Evolutionary conservation across 2,329 filamentous ascomycete genomes (phyloP).

Genomic region (Monilinia polystroma): DNA sequence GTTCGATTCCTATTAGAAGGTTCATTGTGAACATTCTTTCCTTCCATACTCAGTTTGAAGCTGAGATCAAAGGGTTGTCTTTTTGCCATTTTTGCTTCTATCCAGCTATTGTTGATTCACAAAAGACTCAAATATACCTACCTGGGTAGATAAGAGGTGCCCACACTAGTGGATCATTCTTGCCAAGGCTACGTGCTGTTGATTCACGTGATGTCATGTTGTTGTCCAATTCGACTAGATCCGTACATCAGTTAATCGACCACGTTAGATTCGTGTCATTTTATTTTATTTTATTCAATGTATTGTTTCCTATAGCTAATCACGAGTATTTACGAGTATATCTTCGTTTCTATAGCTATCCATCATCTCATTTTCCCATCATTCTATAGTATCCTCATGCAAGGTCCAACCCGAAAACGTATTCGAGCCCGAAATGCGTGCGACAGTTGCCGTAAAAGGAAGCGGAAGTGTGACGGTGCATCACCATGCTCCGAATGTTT

Average conservation of each 20-base stretch:
- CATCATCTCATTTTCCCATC: neutral
- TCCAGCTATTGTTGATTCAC: neutral
- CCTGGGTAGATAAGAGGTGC: no score
- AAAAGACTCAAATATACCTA: no score
- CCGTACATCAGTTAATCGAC: no score
- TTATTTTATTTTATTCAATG: neutral
- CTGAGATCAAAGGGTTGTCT: slow-evolving; percentile 4
- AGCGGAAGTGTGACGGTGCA: slow-evolving; percentile 33
- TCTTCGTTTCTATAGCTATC: neutral
- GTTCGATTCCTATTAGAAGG: slow-evolving; percentile 25
- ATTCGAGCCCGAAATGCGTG: slow-evolving; percentile 30
- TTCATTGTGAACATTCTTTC: slow-evolving; percentile 17
- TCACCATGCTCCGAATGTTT: slow-evolving; percentile 31
- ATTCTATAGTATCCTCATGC: neutral
- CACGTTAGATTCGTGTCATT: no score
- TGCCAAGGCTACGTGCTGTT: no score
- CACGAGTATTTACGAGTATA: neutral
- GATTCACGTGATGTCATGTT: no score
- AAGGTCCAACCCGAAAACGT: slow-evolving; percentile 14
- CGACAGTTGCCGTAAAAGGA: slow-evolving; percentile 33
- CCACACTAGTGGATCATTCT: no score
- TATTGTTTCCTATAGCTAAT: no score
- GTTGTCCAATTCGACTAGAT: no score
- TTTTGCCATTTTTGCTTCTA: neutral
- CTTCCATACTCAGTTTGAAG: slow-evolving; percentile 16